These are phyloP conservation scores for Cyphellophora europaea DNA, from an alignment of 2,329 filamentous ascomycete genomes.

Conservation along the genomic window DNA sequence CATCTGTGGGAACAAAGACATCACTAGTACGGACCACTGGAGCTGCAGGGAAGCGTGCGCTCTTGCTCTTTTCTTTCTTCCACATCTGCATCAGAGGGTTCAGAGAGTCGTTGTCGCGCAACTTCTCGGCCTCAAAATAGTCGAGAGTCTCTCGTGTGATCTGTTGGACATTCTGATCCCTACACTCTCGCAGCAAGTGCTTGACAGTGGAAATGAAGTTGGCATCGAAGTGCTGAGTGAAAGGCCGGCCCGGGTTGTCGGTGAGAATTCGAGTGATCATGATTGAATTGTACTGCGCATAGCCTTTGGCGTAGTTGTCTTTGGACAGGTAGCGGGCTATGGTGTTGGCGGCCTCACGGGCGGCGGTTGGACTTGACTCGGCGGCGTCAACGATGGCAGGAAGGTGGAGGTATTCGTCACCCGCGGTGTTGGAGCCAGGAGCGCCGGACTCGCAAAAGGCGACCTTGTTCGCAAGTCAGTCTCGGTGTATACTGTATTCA, in stretches of 20 bases:
- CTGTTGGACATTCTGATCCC: conserved; percentile 70
- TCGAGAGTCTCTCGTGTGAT: conserved; percentile 82
- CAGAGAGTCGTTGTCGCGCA: conserved; percentile 62
- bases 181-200: conserved; percentile 60
- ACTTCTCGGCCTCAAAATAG: conserved; percentile 62
- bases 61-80: conserved; percentile 70
- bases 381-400: conserved; percentile 89
- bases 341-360: conserved; percentile 66
- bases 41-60: conserved; percentile 17
- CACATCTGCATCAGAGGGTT: conserved; percentile 71
- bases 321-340: conserved; percentile 76
- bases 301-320: conserved; percentile 55
- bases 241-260: conserved; percentile 83
- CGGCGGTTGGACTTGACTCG: conserved; percentile 82
- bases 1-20: conserved; percentile 5
- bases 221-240: conserved; percentile 82
- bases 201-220: conserved; percentile 72
- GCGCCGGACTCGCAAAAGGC: conserved; percentile 68
- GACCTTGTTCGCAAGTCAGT: conserved; percentile 41
- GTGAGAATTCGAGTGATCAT: conserved; percentile 89
- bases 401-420: conserved; percentile 84
- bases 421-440: conserved; percentile 46
- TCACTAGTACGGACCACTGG: conserved; percentile 6
- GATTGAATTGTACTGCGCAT: conserved; percentile 87
- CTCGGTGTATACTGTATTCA: not conserved